Base-by-base conservation (phyloP, 768 basidiomycete species). In the Auricularia auricula-judae region DNA sequence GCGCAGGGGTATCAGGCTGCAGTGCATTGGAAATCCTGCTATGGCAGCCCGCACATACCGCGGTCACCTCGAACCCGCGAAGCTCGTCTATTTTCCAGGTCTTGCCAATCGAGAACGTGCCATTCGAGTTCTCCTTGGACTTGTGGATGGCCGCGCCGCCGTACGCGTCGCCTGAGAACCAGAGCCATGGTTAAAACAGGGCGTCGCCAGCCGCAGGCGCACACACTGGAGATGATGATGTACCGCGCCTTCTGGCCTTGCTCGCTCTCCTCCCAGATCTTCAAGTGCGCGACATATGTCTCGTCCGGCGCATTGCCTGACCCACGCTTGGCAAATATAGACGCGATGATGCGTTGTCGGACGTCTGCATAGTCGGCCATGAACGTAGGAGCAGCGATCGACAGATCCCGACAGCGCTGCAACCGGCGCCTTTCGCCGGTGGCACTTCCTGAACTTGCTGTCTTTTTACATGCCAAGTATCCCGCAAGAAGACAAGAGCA, bases 91-190 rank as follows among this genome's bases (percentile, higher is more conserved):
- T 76, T 66, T 79, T 82, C 97, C 97, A 99, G 1, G 96, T 93
- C 79, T 99, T 99, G 4, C 97, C 97, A 60, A 98, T 92, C 7
- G 93, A 97, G 75, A 96, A 98, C 0, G 92, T 84, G 39, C 91
- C 88, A 72, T 98, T 98, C 53, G 88, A 86, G 73, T 99, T 98
- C 68, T 92, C 78, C 77, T 98, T 98, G 1, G 95, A 93, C 76
- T 99, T 99, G 82, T 99, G 95, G 21, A 99, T 83, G 73, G 86
- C 85, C 1, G 87, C 87, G 59, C 79, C 75, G 33, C 86, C 84
- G 68, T 82, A 82, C 66, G 73, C 77, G 3, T 86, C 78, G 77
- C 86, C 88, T 89, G 56, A 12, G 35, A 21, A 1, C 10, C 18
- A 34, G 29, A 34, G 18, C 43, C 59, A 29, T 29, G 33, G 53